These are phyloP conservation scores for Paramecium sonneborni DNA, from an alignment of 73 alveolate species.

Conservation along the genomic window DNA sequence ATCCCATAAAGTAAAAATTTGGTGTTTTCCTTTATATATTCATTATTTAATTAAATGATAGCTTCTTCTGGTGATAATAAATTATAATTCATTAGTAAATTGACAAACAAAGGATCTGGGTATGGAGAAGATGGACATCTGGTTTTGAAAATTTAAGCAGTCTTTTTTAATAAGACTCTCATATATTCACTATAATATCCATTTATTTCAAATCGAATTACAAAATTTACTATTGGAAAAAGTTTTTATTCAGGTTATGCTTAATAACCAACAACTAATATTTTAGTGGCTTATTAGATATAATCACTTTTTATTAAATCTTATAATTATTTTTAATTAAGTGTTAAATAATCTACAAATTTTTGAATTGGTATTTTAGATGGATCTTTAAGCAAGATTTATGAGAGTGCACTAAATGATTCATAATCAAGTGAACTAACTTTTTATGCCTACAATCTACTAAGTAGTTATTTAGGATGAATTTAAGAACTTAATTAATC, in stretches of 20 bases:
- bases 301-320: neutral
- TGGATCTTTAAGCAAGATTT: neutral
- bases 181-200: neutral
- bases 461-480: neutral
- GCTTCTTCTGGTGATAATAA: neutral
- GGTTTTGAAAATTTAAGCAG: neutral
- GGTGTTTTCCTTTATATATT: neutral
- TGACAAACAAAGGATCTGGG: neutral
- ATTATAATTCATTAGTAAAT: neutral
- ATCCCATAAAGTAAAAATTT: neutral
- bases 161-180: neutral
- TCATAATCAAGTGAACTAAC: neutral
- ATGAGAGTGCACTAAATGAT: neutral
- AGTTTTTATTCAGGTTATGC: neutral
- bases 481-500: neutral
- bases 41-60: neutral
- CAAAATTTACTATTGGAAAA: neutral
- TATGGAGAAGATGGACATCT: neutral
- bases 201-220: neutral
- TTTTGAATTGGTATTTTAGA: neutral
- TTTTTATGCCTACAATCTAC: neutral
- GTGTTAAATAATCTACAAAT: neutral
- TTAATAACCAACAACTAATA: neutral
- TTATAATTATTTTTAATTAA: neutral
- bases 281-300: neutral